Conservation (phyloP, 2,329 filamentous ascomycete species). For the Aulographum hederae region DNA sequence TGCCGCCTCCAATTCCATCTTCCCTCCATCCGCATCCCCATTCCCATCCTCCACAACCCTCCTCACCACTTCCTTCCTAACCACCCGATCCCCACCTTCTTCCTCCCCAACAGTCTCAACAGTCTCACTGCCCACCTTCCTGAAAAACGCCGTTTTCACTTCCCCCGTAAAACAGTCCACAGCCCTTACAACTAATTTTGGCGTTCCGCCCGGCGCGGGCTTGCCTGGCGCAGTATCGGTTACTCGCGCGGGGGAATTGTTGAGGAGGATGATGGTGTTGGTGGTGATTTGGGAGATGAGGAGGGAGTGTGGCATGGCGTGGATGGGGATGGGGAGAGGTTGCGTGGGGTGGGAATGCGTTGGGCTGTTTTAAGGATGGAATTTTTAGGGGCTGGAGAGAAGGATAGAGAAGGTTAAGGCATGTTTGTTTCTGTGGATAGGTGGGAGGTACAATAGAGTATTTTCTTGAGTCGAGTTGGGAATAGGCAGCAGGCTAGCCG, state of each 20-base stretch:
- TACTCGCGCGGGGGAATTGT: too few species aligned
- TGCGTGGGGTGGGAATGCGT: neutral
- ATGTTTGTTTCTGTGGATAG: neutral
- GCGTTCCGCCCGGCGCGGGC: constrained; percentile 45
- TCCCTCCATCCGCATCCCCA: constrained; percentile 24
- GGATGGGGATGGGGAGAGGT: neutral
- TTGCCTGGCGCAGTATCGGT: constrained; percentile 43
- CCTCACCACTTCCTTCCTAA: constrained; percentile 38
- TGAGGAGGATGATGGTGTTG: constrained; percentile 26
- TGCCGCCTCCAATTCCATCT: neutral
- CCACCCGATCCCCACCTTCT: constrained; percentile 43
- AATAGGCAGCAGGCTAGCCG: neutral
- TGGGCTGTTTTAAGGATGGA: neutral
- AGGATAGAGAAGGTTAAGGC: too few species aligned
- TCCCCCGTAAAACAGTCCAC: constrained; percentile 36
- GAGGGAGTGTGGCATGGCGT: constrained; percentile 1
- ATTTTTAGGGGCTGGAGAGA: too few species aligned
- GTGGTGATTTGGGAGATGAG: constrained; percentile 5
- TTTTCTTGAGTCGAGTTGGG: neutral
- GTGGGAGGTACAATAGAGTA: neutral
- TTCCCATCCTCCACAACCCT: constrained; percentile 42
- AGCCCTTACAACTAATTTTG: constrained; percentile 35
- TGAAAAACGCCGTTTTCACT: constrained; percentile 36
- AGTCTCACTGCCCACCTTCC: constrained; percentile 43
- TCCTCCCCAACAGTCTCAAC: constrained; percentile 42